Percentiles rank a stretch among this genome's conserved stretches.
These are phyloP conservation scores for Vitis rupestris DNA, from an alignment of 164 flowering plant genomes.

Conservation along the genomic window DNA sequence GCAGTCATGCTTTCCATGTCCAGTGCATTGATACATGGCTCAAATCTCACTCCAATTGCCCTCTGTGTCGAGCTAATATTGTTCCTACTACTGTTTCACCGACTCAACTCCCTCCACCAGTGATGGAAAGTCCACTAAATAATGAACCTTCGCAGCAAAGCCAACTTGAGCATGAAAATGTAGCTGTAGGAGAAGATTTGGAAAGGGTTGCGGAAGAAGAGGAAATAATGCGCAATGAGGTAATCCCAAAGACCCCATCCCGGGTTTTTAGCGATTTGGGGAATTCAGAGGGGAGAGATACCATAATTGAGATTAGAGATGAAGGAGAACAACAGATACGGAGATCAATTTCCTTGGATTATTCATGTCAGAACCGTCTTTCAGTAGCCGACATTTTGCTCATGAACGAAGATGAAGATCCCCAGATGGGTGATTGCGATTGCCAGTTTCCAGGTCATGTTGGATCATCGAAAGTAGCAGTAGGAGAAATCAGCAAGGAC, in stretches of 20 bases:
- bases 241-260: constrained; percentile 23
- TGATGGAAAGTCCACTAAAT: constrained; percentile 11
- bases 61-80: constrained; percentile 69
- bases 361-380: constrained; percentile 23
- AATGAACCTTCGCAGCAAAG: constrained; percentile 11
- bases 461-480: constrained; percentile 32
- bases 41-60: constrained; percentile 74
- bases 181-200: constrained; percentile 4
- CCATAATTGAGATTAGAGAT: constrained; percentile 44
- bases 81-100: constrained; percentile 17
- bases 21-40: constrained; percentile 88
- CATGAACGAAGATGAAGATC: constrained; percentile 22
- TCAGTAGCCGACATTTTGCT: constrained; percentile 51
- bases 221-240: background rate
- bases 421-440: constrained; percentile 1
- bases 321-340: constrained; percentile 30
- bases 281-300: constrained; percentile 20
- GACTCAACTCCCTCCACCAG: constrained; percentile 19
- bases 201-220: constrained; percentile 20
- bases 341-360: constrained; percentile 70
- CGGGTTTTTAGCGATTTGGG: constrained; percentile 34
- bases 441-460: constrained; percentile 7
- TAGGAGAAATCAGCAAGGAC: constrained; percentile 28
- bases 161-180: constrained; percentile 19
- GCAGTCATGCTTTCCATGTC: constrained; percentile 87